Evolutionary conservation across 1,139 yeast genomes (phyloP), one percentile per base, ranked within the genome.

Genomic region (Meyerozyma sp.): DNA sequence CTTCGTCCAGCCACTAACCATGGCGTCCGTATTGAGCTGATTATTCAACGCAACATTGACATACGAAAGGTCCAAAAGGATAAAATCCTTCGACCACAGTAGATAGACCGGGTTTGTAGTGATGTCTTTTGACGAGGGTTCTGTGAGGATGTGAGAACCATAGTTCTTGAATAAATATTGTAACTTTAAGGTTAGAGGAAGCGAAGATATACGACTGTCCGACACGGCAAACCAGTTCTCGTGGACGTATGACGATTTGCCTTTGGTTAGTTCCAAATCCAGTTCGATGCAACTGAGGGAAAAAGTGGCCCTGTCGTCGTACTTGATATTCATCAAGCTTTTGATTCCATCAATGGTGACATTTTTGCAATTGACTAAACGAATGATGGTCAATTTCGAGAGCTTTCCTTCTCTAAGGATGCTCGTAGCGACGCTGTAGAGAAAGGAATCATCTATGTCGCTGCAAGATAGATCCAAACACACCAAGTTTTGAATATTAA

Each of bases 391-490:
- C 20, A 72, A 54, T 10, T 50, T 49, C 1, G 53, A 47, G 5
- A 65, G 46, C 37, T 58, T 60, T 1, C 59, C 62, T 18, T 59
- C 62, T 36, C 48, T 49, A 1, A 42, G 40, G 9, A 69, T 54
- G 16, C 64, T 52, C 2, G 56, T 44, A 14, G 55, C 44, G 39
- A 71, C 46, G 36, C 62, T 63, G 32, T 57, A 51, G 5, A 70
- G 38, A 26, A 61, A 63, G 16, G 52, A 59, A 47, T 70, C 75
- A 49, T 69, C 71, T 7, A 70, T 51, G 8, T 47, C 38, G 39
- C 56, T 58, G 37, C 59, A 55, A 1, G 74, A 66, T 8, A 72
- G 42, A 46, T 70, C 66, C 35, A 73, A 53, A 2, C 65, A 72
- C 13, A 58, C 56, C 35, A 72, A 53, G 40, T 56, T 56, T 13